Evolutionary conservation across 371 early-diverging fungal genomes (phyloP).

Genomic region (Apophysomyces sp.): DNA sequence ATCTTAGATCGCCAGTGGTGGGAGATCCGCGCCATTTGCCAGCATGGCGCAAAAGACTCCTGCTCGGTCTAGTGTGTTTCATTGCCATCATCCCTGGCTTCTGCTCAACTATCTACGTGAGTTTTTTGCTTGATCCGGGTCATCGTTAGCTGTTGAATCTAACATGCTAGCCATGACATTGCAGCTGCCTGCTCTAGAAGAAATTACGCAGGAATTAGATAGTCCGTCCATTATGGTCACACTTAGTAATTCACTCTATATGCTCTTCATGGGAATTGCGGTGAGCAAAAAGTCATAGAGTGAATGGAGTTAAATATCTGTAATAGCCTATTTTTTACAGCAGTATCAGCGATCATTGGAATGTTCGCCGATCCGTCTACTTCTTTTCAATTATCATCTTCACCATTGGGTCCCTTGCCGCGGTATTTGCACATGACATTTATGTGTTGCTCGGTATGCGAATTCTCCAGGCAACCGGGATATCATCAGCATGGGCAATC

Average conservation of each 20-base stretch:
- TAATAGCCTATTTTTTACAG: slow-evolving; percentile 63
- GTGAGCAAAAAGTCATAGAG: slow-evolving; percentile 13
- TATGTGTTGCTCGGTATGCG: slow-evolving; percentile 65
- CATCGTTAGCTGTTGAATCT: too few relatives aligned
- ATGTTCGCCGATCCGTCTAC: slow-evolving; percentile 68
- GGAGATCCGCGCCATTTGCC: slow-evolving; percentile 38
- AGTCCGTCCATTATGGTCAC: slow-evolving; percentile 52
- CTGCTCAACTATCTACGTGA: slow-evolving; percentile 50
- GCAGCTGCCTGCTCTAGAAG: slow-evolving; percentile 54
- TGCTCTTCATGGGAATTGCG: slow-evolving; percentile 65
- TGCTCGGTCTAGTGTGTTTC: slow-evolving; percentile 40
- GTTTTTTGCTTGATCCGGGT: too few relatives aligned
- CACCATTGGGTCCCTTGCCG: slow-evolving; percentile 65
- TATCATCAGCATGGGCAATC: slow-evolving; percentile 75
- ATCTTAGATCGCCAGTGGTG: slow-evolving; percentile 5
- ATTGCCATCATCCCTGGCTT: slow-evolving; percentile 51
- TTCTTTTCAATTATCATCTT: slow-evolving; percentile 62
- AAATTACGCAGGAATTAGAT: slow-evolving; percentile 28
- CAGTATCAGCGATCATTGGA: slow-evolving; percentile 67
- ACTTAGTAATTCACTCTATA: slow-evolving; percentile 59
- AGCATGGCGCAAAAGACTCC: slow-evolving; percentile 34
- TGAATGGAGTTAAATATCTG: background rate
- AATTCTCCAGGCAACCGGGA: slow-evolving; percentile 71
- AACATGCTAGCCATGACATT: too few relatives aligned
- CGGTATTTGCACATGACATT: slow-evolving; percentile 60